phyloP scores from a whole-genome alignment of 176 grass and related monocot species.

The Dendrocalamus sinicus region DNA sequence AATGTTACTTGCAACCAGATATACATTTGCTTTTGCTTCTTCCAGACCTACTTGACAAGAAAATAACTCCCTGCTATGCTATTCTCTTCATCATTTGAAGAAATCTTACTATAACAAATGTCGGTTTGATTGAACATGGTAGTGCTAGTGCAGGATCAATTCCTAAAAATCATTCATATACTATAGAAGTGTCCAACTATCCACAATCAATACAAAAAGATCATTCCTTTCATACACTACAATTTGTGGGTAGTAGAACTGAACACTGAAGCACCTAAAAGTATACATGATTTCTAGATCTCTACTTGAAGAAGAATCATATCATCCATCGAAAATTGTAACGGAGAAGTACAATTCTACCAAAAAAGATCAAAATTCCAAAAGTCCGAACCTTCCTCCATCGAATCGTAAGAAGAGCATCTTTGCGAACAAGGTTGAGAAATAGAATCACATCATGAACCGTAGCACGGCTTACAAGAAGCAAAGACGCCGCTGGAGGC shows the following conservation, averaged over 20 bases:
- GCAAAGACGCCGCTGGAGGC: no score
- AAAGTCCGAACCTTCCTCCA: no score
- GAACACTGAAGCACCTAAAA: neutral
- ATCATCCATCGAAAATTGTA: no score
- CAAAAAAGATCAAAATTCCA: no score
- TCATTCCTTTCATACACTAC: constrained; percentile 1
- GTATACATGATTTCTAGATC: neutral
- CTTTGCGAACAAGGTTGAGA: no score
- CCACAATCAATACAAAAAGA: neutral
- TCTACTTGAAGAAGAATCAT: constrained; percentile 32
- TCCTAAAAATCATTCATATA: constrained; percentile 7
- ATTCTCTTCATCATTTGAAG: neutral
- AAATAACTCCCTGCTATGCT: neutral
- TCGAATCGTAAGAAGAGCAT: no score
- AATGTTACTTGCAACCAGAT: no score
- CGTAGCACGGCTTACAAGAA: no score
- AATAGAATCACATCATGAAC: no score
- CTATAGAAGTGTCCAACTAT: neutral
- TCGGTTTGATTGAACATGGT: neutral
- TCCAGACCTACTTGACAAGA: neutral
- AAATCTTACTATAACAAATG: neutral
- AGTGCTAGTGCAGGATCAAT: neutral
- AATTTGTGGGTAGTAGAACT: neutral
- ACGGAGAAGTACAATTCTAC: no score
- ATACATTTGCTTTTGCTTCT: neutral